phyloP scores from a whole-genome alignment of 176 grass and related monocot species.

The Rhynchospora pubera region DNA sequence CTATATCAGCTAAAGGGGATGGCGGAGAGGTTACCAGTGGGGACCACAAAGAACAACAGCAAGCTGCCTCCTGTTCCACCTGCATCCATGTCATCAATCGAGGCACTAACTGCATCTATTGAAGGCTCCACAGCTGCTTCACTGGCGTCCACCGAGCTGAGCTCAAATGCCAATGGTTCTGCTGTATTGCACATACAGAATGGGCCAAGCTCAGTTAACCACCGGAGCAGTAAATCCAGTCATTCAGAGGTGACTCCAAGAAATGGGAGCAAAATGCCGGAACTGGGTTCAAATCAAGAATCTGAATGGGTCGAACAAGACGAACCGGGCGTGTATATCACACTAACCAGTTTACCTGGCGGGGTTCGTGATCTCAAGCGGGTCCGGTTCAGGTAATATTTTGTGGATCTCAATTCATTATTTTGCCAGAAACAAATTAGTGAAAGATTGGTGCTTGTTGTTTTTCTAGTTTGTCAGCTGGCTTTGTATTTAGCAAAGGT shows the following conservation, averaged over 20 bases:
- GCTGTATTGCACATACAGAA: constrained; percentile 44
- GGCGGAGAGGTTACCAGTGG: constrained; percentile 78
- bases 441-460: neutral
- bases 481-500: too few relatives aligned
- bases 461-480: neutral
- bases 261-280: constrained; percentile 52
- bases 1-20: constrained; percentile 81
- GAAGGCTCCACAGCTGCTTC: constrained; percentile 28
- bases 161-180: constrained; percentile 38
- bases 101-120: constrained; percentile 28
- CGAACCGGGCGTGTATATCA: constrained; percentile 90
- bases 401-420: neutral
- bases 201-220: constrained; percentile 51
- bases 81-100: constrained; percentile 35
- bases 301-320: constrained; percentile 97
- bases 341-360: constrained; percentile 72
- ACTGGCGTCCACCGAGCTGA: constrained; percentile 41
- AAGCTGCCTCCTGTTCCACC: constrained; percentile 49
- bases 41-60: constrained; percentile 35
- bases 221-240: constrained; percentile 29
- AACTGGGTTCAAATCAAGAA: constrained; percentile 43
- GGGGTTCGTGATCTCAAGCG: constrained; percentile 84
- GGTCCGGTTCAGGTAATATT: constrained; percentile 83
- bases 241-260: constrained; percentile 40
- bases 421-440: neutral